Conservation (phyloP, 2,329 filamentous ascomycete genomes). For the Pyricularia sp. region DNA sequence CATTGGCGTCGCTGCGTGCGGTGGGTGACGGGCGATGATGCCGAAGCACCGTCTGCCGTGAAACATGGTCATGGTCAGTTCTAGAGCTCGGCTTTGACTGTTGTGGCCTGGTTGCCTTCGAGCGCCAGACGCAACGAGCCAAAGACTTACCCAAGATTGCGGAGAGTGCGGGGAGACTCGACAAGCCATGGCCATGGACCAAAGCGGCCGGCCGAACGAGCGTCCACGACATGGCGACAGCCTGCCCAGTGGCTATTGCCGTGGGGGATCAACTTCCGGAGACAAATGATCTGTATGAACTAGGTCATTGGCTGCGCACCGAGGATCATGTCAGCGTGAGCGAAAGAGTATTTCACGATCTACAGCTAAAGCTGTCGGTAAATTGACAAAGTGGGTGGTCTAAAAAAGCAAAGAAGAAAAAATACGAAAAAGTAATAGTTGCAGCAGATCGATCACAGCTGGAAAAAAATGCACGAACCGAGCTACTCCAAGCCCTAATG, state of each 20-base stretch:
- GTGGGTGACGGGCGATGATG: neutral
- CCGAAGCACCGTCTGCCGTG: neutral
- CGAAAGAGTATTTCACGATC: neutral
- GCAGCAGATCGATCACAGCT: neutral
- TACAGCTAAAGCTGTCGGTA: neutral
- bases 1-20: conserved; percentile 18
- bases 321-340: neutral
- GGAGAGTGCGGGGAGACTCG: conserved; percentile 7
- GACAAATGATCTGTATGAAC: neutral
- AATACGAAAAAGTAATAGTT: too few relatives aligned
- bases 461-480: neutral
- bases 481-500: neutral
- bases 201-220: conserved; percentile 12
- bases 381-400: neutral
- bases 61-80: neutral
- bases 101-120: neutral
- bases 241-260: neutral
- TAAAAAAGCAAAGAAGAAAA: neutral
- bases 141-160: conserved; percentile 12
- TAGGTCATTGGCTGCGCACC: neutral
- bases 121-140: neutral
- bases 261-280: neutral
- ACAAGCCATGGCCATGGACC: conserved; percentile 8
- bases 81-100: neutral
- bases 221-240: conserved; percentile 12